Conservation (phyloP, 2,329 filamentous ascomycete species). For the Pseudogymnoascus sp. region DNA sequence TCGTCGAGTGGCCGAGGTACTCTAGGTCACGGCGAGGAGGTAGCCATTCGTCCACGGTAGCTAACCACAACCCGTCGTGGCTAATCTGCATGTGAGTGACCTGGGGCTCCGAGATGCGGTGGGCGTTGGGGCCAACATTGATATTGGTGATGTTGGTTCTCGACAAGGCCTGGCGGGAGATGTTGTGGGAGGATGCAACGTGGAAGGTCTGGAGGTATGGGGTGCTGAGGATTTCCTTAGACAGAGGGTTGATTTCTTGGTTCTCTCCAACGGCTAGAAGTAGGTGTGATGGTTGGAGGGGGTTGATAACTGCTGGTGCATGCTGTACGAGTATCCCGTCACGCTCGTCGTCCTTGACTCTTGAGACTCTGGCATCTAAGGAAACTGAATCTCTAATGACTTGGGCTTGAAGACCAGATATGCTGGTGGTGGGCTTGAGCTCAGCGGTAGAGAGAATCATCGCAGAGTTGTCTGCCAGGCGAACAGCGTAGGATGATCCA, state of each 20-base stretch:
- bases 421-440: conserved; percentile 73
- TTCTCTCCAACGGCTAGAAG: conserved; percentile 61
- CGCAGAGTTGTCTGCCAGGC: conserved; percentile 84
- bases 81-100: conserved; percentile 71
- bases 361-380: conserved; percentile 46
- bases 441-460: conserved; percentile 89
- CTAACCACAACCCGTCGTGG: conserved; percentile 78
- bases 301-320: conserved; percentile 57
- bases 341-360: conserved; percentile 32
- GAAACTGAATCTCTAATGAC: conserved; percentile 44
- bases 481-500: conserved; percentile 75
- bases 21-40: conserved; percentile 64
- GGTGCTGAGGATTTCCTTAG: conserved; percentile 44
- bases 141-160: conserved; percentile 80
- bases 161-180: conserved; percentile 81
- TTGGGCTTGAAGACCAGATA: conserved; percentile 71
- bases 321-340: conserved; percentile 24
- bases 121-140: conserved; percentile 65
- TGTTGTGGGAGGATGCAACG: conserved; percentile 66
- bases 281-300: conserved; percentile 54
- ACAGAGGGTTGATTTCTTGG: conserved; percentile 49
- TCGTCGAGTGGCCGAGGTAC: conserved; percentile 43
- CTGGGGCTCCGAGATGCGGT: conserved; percentile 67
- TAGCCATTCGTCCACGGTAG: conserved; percentile 85
- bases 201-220: conserved; percentile 79